Percentiles rank a stretch among this genome's conserved stretches.
Conservation (phyloP, 345 rosid genomes). For the Camelina sativa region DNA sequence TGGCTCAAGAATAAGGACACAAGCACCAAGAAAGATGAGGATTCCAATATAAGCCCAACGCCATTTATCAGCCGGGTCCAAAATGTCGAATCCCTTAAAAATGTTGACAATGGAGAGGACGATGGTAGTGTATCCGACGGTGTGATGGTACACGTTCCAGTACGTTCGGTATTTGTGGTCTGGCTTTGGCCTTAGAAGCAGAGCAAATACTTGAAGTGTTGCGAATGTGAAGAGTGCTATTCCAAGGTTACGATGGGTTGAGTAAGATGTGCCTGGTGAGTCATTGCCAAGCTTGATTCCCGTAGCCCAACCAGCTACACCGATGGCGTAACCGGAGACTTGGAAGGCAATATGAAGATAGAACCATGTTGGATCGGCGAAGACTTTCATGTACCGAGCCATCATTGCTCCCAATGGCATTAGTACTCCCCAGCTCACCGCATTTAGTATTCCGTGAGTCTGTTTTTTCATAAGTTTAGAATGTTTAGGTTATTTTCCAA, state of each 20-base stretch:
- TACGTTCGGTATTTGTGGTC: slow-evolving; percentile 80
- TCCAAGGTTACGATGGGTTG: slow-evolving; percentile 74
- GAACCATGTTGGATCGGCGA: slow-evolving; percentile 91
- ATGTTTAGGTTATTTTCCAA: slow-evolving; percentile 12
- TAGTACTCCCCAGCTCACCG: slow-evolving; percentile 85
- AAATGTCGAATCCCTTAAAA: slow-evolving; percentile 68
- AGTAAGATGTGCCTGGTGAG: slow-evolving; percentile 43
- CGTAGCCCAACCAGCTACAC: slow-evolving; percentile 88
- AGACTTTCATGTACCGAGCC: slow-evolving; percentile 88
- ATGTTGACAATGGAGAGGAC: slow-evolving; percentile 63
- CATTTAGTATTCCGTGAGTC: slow-evolving; percentile 85
- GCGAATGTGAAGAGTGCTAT: slow-evolving; percentile 67
- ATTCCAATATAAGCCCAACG: slow-evolving; percentile 58
- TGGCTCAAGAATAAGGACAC: slow-evolving; percentile 58
- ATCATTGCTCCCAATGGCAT: slow-evolving; percentile 77
- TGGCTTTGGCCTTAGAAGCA: slow-evolving; percentile 84
- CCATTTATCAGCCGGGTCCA: slow-evolving; percentile 67
- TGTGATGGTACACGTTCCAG: slow-evolving; percentile 92
- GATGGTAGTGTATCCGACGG: slow-evolving; percentile 71
- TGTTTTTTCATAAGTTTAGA: slow-evolving; percentile 31
- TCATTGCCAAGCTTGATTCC: slow-evolving; percentile 79
- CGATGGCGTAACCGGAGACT: slow-evolving; percentile 70
- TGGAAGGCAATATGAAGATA: slow-evolving; percentile 79
- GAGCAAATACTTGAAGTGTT: slow-evolving; percentile 88
- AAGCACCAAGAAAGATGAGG: slow-evolving; percentile 60